Base-by-base conservation (phyloP, 2,329 filamentous ascomycete species). In the Phaeosphaeria sp. region DNA sequence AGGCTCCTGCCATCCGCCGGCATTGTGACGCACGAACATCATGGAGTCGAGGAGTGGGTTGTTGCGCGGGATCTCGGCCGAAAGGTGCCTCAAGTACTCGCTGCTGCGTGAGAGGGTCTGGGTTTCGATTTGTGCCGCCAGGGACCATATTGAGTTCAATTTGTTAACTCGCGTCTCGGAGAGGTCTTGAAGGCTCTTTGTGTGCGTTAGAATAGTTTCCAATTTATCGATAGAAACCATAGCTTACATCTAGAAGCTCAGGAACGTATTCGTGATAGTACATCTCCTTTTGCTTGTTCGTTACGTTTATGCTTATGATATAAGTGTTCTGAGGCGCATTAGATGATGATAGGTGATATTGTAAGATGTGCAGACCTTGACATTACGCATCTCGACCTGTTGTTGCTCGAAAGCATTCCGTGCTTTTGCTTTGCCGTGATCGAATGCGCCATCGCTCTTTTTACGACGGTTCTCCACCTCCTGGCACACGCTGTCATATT, bases 251-350 rank as follows among this genome's bases (percentile, higher is more conserved):
- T 74, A 99, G 85, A 57, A 98, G 81, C 74, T 98, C 95, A 8
- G 95, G 95, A 20, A 99, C 85, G 76, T 98, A 98, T 77, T 97
- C 93, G 75, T 98, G 90, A 74, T 97, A 99, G 81, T 98, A 98
- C 74, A 90, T 92, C 75, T 97, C 93, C 81, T 98, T 99, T 73
- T 97, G 89, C 81, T 95, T 96, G 79, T 99, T 99, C 33, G 93
- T 96, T 57, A 98, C 92, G 74, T 96, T 96, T 80, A 99, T 97
- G 60, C 88, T 86, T 71, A 99, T 97, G 60, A 99, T 82, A 74
- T 99, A 99, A n/a, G 91, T 93, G 77, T 99, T 99, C 83, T 87
- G 15, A 65, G 15, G 18, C 6, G 45, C 45, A 75, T 78, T 53
- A 74, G 67, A 57, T 22, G 58, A 30, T 33, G 27, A n/a, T n/a